These are phyloP conservation scores for Cryphonectria nitschkei DNA, from an alignment of 2,329 filamentous ascomycete genomes.

Conservation along the genomic window DNA sequence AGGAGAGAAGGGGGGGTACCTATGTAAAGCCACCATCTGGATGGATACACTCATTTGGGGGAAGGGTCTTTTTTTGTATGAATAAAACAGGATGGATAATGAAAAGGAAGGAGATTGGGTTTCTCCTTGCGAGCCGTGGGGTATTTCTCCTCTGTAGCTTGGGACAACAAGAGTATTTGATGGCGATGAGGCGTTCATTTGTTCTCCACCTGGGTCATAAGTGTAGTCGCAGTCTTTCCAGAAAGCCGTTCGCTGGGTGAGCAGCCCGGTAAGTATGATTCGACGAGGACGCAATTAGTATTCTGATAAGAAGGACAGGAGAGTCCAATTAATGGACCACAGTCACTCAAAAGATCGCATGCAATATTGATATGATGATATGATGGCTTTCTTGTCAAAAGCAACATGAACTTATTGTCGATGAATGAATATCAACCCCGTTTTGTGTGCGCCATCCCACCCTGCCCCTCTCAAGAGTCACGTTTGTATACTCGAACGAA, in stretches of 20 bases:
- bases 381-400: background rate
- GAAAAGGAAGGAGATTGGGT: background rate
- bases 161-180: background rate
- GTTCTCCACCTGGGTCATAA: background rate
- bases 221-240: background rate
- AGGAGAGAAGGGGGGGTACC: background rate
- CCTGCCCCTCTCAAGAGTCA: background rate
- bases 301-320: background rate
- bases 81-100: background rate
- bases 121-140: background rate
- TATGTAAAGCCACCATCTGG: background rate
- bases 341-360: background rate
- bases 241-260: constrained; percentile 3
- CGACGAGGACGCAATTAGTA: background rate
- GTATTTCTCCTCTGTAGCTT: background rate
- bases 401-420: background rate
- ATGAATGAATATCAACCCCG: background rate
- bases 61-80: background rate
- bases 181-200: background rate
- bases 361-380: background rate
- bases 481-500: background rate
- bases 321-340: background rate
- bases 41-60: background rate
- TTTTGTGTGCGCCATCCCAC: background rate
- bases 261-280: background rate